A percentile compares a stretch with the other conserved stretches of the same genome.
Conservation (phyloP, 225 moss, liverwort and hornwort genomes). For the Neckera pumila region DNA sequence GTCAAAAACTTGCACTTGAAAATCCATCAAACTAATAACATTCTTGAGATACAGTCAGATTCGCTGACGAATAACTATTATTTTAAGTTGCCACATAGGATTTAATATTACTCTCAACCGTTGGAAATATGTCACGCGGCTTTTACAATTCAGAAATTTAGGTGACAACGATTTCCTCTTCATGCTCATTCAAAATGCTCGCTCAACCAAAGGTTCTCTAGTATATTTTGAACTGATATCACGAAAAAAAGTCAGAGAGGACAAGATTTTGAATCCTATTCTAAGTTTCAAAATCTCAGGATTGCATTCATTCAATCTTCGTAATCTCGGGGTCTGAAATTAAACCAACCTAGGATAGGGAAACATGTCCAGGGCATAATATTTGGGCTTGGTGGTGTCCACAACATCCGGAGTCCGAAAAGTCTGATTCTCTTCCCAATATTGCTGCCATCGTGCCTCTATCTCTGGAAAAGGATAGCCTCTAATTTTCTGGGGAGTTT, state of each 20-base stretch:
- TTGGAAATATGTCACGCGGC: background rate
- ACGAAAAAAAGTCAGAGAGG: background rate
- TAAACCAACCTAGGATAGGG: constrained; percentile 73
- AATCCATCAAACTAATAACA: background rate
- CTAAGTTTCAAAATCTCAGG: background rate
- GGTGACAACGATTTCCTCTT: background rate
- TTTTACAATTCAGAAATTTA: background rate
- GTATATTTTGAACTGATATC: background rate
- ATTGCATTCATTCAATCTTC: background rate
- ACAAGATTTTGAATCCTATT: background rate
- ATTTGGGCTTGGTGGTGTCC: constrained; percentile 80
- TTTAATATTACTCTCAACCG: background rate
- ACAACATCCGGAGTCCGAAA: constrained; percentile 77
- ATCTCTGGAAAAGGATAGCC: constrained; percentile 78
- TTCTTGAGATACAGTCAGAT: background rate
- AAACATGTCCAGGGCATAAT: constrained; percentile 91
- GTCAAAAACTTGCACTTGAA: background rate
- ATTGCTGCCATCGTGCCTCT: constrained; percentile 78
- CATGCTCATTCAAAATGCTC: background rate
- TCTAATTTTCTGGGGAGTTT: constrained; percentile 33
- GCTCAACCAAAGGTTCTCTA: background rate
- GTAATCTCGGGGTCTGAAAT: background rate
- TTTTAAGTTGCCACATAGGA: background rate
- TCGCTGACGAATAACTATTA: background rate
- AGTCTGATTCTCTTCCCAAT: constrained; percentile 86